Evolutionary conservation across 495 filamentous ascomycete genomes (phyloP), one percentile per base, ranked within the genome.

Genomic region (Stereocaulon alpinum): DNA sequence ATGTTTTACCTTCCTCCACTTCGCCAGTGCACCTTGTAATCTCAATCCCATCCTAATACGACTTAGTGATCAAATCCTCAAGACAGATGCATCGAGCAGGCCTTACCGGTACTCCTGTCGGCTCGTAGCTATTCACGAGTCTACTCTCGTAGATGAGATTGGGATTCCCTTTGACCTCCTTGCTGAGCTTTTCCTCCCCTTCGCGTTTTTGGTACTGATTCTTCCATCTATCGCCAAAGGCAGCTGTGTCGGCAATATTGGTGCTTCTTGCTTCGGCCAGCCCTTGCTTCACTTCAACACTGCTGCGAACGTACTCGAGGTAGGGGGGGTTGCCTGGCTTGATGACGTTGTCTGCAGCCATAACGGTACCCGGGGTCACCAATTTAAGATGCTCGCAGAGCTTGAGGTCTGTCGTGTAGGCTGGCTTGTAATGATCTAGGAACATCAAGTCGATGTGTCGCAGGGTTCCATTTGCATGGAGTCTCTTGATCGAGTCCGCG

Each of bases 271-370:
- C 60, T 62, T 74, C 67, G 17, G 68, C 68, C 37, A 64, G 63
- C 40, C 71, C 65, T 9, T 68, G 44, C 34, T 64, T 68, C 70
- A 84, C 82, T 63, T 82, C 70, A 2, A 79, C 73, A 42, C 70
- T 78, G 57, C 76, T 79, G 27, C 82, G 69, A 5, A 87, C 84
- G 61, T 84, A 88, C 63, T 81, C 72, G 30, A 83, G 68, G 65
- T 88, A 89, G 10, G 75, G 75, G 7, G 85, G 85, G 63, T 87
- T 87, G 1, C 85, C 85, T 4, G 85, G 86, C 59, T 78, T 77
- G 56, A 87, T 77, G n/a, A 86, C 79, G 64, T 88, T 88, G 65
- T 89, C 85, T 3, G 85, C 86, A 2, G 77, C 82, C 22, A 86
- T 59, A 4, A 86, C 74, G 0, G 80, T 77, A 4, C 84, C 85